A percentile compares a stretch with the other conserved stretches of the same genome.
phyloP scores from a whole-genome alignment of 1,284 basidiomycete genomes.

The Coniferiporia weirii region DNA sequence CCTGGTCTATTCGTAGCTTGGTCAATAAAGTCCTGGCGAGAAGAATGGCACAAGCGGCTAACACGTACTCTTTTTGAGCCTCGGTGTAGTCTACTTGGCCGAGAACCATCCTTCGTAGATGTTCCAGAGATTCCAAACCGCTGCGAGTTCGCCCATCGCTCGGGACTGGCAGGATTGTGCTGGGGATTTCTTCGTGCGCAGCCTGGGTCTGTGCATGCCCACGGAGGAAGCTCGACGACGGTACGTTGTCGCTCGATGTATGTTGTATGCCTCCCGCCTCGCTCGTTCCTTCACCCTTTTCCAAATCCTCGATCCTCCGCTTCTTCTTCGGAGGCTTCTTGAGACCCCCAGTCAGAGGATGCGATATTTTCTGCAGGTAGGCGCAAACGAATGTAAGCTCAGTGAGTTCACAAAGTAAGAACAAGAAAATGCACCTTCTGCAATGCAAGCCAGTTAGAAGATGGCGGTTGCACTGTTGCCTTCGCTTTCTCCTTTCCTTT shows the following conservation, averaged over 20 bases:
- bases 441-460: slow-evolving; percentile 47
- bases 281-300: neutral
- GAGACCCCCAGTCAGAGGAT: neutral
- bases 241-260: neutral
- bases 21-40: neutral
- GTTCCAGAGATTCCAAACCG: slow-evolving; percentile 30
- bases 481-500: slow-evolving; percentile 15
- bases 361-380: slow-evolving; percentile 6
- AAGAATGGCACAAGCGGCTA: neutral
- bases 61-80: slow-evolving; percentile 43
- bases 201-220: neutral
- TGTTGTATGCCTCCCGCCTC: neutral
- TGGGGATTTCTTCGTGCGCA: neutral
- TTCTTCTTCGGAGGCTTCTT: slow-evolving; percentile 8
- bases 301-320: neutral
- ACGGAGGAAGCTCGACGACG: slow-evolving; percentile 4
- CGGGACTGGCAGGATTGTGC: neutral
- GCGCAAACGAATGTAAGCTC: neutral
- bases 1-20: slow-evolving; percentile 47
- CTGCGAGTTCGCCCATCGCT: neutral
- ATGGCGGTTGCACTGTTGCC: slow-evolving; percentile 26
- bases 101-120: slow-evolving; percentile 47
- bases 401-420: neutral
- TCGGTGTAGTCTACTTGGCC: slow-evolving; percentile 39
- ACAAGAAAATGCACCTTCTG: slow-evolving; percentile 36